Conservation (phyloP, 148 eudicot genomes). For the Nyssa sinensis region DNA sequence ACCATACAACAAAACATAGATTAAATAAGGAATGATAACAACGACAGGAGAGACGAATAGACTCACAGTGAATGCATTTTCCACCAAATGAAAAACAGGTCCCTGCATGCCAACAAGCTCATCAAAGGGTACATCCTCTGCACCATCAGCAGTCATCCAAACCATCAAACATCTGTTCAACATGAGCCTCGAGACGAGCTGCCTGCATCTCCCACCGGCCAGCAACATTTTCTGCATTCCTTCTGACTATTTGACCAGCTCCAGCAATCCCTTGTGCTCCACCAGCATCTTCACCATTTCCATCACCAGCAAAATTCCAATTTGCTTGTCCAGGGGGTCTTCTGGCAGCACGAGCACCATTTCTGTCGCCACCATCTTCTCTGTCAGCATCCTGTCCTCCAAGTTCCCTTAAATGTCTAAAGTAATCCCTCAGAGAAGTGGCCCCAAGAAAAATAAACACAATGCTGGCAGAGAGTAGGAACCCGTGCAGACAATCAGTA, state of each 20-base stretch:
- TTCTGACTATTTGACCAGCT: slow-evolving; percentile 80
- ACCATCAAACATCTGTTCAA: slow-evolving; percentile 99
- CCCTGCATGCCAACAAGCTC: slow-evolving; percentile 99
- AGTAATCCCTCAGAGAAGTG: slow-evolving; percentile 91
- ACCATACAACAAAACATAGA: background rate
- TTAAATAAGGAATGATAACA: background rate
- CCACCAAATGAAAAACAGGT: slow-evolving; percentile 93
- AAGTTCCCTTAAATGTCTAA: slow-evolving; percentile 81
- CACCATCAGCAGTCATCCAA: slow-evolving; percentile 97
- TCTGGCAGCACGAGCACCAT: slow-evolving; percentile 87
- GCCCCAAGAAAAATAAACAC: slow-evolving; percentile 95
- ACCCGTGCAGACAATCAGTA: slow-evolving; percentile 95
- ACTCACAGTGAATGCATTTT: slow-evolving; percentile 93
- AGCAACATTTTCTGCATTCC: slow-evolving; percentile 95
- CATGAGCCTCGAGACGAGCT: slow-evolving; percentile 98
- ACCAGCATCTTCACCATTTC: slow-evolving; percentile 74
- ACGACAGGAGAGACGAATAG: background rate
- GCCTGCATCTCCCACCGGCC: slow-evolving; percentile 99
- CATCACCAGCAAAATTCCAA: slow-evolving; percentile 68
- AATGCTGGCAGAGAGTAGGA: slow-evolving; percentile 92
- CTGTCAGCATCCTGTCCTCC: slow-evolving; percentile 91
- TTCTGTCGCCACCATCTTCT: slow-evolving; percentile 90
- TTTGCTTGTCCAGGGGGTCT: slow-evolving; percentile 69
- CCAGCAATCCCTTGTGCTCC: slow-evolving; percentile 88
- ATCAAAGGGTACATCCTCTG: slow-evolving; percentile 98